Evolutionary conservation across 306 rosid genomes (phyloP).

Genomic region (Prunus salicina): DNA sequence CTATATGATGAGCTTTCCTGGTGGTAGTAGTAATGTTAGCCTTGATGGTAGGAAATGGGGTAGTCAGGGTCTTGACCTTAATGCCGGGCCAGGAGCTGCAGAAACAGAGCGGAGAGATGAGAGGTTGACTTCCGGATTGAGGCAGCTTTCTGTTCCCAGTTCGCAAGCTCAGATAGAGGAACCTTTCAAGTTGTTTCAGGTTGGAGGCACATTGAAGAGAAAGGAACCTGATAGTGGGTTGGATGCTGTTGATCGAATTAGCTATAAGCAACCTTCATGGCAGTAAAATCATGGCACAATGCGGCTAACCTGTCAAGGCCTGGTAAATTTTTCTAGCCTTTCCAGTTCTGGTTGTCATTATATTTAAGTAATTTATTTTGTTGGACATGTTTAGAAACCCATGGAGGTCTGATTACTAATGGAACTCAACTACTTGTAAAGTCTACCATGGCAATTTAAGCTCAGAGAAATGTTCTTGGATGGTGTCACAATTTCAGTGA

Average conservation of each 20-base stretch:
- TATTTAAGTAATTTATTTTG: neutral
- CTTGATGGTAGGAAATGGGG: conserved; percentile 91
- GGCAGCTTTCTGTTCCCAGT: conserved; percentile 66
- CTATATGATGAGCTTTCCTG: conserved; percentile 70
- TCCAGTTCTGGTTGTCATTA: neutral
- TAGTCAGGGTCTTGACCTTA: conserved; percentile 84
- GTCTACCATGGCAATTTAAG: neutral
- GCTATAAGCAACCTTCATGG: conserved; percentile 80
- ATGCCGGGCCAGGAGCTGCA: conserved; percentile 73
- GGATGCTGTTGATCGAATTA: conserved; percentile 72
- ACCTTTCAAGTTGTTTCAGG: conserved; percentile 72
- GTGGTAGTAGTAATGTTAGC: conserved; percentile 61
- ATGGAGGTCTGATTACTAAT: neutral
- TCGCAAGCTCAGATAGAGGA: conserved; percentile 72
- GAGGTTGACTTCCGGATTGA: conserved; percentile 55
- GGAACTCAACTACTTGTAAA: neutral
- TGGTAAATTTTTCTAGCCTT: conserved; percentile 29
- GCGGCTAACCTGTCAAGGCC: conserved; percentile 20
- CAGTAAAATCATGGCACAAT: conserved; percentile 40
- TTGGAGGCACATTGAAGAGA: conserved; percentile 71
- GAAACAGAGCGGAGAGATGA: conserved; percentile 75
- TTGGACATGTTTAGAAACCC: neutral
- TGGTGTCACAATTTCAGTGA: neutral
- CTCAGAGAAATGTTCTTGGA: neutral
- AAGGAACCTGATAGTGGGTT: conserved; percentile 88